Conservation (phyloP, 2,329 filamentous ascomycete species). For the Curvularia verruculosa region DNA sequence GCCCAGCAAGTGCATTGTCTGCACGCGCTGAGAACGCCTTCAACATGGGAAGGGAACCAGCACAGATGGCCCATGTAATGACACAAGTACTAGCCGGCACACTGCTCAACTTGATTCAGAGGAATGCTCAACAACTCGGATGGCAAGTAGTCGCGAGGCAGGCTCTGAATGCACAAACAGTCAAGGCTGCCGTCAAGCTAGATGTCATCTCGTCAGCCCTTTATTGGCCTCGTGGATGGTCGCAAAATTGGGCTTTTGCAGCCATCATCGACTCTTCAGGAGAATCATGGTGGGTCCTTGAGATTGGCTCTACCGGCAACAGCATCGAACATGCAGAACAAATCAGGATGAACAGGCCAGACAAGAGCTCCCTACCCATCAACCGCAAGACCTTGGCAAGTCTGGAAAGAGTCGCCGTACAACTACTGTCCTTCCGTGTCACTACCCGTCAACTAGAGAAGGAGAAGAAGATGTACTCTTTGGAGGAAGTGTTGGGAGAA, state of each 20-base stretch:
- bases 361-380: constrained; percentile 28
- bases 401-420: constrained; percentile 51
- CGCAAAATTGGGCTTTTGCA: constrained; percentile 72
- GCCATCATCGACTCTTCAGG: constrained; percentile 52
- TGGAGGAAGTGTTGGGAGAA: constrained; percentile 28
- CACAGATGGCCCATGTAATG: constrained; percentile 64
- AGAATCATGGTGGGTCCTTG: constrained; percentile 48
- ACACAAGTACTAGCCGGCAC: constrained; percentile 68
- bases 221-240: constrained; percentile 76
- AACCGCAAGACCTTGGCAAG: constrained; percentile 36
- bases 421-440: constrained; percentile 38
- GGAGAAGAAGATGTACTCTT: constrained; percentile 29
- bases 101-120: constrained; percentile 66
- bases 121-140: constrained; percentile 65
- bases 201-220: constrained; percentile 69
- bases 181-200: constrained; percentile 65
- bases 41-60: constrained; percentile 64
- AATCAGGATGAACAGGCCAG: constrained; percentile 32
- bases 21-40: constrained; percentile 66
- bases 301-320: constrained; percentile 33
- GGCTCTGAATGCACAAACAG: constrained; percentile 56
- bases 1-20: constrained; percentile 57
- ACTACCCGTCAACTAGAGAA: constrained; percentile 34
- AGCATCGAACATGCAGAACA: constrained; percentile 39
- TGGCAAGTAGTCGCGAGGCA: constrained; percentile 61